Conservation (phyloP, 2,329 filamentous ascomycete genomes). For the Aspergillus alliaceus region DNA sequence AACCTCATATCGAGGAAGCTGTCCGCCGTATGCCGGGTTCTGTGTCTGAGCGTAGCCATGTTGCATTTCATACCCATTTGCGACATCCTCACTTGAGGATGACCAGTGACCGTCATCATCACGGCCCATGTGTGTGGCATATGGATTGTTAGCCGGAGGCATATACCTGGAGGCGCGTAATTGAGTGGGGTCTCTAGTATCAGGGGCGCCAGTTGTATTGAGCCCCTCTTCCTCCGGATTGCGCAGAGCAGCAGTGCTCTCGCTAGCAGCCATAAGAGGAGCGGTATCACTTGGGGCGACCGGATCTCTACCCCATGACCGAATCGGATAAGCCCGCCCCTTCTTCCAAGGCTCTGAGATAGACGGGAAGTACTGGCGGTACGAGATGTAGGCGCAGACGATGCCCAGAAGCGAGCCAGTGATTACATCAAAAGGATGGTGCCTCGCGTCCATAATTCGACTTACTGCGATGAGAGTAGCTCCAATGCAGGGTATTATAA, state of each 20-base stretch:
- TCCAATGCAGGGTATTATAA: constrained; percentile 54
- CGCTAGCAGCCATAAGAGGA: constrained; percentile 5
- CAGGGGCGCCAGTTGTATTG: constrained; percentile 7
- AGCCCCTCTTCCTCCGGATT: constrained; percentile 32
- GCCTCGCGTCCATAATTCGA: constrained; percentile 62
- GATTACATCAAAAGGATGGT: constrained; percentile 62
- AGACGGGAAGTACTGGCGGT: constrained; percentile 61
- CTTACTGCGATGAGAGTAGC: constrained; percentile 57
- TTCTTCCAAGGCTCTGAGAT: constrained; percentile 57
- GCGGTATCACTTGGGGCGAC: constrained; percentile 19
- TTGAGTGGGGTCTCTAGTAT: constrained; percentile 6
- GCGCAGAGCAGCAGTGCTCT: constrained; percentile 30
- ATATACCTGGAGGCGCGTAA: constrained; percentile 19
- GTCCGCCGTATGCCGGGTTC: constrained; percentile 20
- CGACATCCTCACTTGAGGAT: constrained; percentile 39
- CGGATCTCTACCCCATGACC: constrained; percentile 55
- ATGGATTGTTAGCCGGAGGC: constrained; percentile 23
- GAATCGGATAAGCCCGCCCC: constrained; percentile 59
- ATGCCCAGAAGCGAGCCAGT: constrained; percentile 56
- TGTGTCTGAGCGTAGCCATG: constrained; percentile 26
- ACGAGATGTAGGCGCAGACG: constrained; percentile 52
- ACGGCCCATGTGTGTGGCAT: constrained; percentile 24
- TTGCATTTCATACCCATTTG: constrained; percentile 40
- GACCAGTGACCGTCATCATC: constrained; percentile 36
- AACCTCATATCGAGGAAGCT: constrained; percentile 24